Percentiles rank a stretch among this genome's conserved stretches.
Conservation (phyloP, 75 land plant genomes). For the Picea sitchensis region DNA sequence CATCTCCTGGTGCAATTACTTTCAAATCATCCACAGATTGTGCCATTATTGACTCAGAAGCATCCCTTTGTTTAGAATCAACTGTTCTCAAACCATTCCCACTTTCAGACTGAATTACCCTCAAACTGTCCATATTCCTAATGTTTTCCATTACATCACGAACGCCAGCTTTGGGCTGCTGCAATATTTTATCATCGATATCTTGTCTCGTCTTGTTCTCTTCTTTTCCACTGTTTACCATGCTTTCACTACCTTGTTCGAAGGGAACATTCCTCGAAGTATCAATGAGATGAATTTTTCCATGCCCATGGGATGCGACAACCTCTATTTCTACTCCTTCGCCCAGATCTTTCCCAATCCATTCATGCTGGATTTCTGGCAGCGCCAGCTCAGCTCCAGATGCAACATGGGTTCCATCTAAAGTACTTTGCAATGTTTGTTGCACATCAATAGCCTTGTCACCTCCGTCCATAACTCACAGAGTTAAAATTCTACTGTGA, state of each 20-base stretch:
- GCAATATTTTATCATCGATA: neutral
- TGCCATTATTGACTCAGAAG: neutral
- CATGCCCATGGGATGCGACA: conserved; percentile 2
- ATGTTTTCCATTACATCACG: neutral
- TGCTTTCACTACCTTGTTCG: conserved; percentile 5
- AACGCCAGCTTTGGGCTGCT: neutral
- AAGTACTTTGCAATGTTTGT: neutral
- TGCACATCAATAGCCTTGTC: conserved; percentile 4
- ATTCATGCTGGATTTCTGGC: conserved; percentile 5
- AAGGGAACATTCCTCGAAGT: neutral
- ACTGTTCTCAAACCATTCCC: neutral
- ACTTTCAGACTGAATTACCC: neutral
- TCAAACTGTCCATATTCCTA: neutral
- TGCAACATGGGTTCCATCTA: neutral
- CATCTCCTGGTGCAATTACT: neutral
- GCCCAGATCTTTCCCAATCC: conserved; percentile 7
- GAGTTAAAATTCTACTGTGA: neutral
- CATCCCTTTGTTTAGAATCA: neutral
- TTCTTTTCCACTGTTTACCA: neutral
- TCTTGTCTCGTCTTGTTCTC: neutral
- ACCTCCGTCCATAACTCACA: neutral
- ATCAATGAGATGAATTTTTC: neutral
- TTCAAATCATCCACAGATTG: conserved; percentile 1
- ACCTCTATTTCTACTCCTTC: conserved; percentile 1
- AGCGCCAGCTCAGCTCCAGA: neutral